A percentile compares a stretch with the other conserved stretches of the same genome.
Evolutionary conservation across 768 basidiomycete species (phyloP).

Genomic region (Nevesoporus exiguus): DNA sequence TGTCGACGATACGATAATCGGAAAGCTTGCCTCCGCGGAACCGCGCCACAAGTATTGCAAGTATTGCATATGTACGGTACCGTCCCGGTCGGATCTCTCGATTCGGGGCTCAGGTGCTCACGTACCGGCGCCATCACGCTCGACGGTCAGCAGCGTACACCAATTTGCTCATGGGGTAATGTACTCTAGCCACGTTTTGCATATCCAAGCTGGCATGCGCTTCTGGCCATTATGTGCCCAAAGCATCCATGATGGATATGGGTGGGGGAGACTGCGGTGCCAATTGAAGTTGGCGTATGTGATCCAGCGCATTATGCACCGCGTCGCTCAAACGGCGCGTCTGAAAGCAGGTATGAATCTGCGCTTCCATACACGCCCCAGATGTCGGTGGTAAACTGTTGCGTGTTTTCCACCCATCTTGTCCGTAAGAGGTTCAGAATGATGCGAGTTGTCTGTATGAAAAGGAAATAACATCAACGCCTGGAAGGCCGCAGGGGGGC

Average conservation of each 20-base stretch:
- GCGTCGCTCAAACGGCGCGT: background rate
- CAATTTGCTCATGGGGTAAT: background rate
- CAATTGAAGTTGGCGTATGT: background rate
- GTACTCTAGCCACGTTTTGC: background rate
- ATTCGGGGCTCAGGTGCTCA: too few species aligned
- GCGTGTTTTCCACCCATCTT: accelerated
- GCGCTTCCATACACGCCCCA: slow-evolving; percentile 9
- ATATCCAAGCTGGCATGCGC: background rate
- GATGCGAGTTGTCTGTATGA: slow-evolving; percentile 12
- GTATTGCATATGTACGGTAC: background rate
- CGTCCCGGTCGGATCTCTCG: background rate
- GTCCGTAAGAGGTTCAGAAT: slow-evolving; percentile 18
- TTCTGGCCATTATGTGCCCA: background rate
- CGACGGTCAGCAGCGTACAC: background rate
- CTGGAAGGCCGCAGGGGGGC: too few species aligned
- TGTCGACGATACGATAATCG: background rate
- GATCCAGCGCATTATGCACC: background rate
- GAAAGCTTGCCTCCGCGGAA: background rate
- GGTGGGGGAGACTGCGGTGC: background rate
- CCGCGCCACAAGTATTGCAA: background rate
- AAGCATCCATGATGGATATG: background rate
- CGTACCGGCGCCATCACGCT: too few species aligned
- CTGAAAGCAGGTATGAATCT: slow-evolving; percentile 15
- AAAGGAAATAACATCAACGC: background rate
- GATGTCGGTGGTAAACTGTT: slow-evolving; percentile 18